A percentile compares a stretch with the other conserved stretches of the same genome.
Conservation (phyloP, 208 protist genomes). For the Angomonas ambiguus region DNA sequence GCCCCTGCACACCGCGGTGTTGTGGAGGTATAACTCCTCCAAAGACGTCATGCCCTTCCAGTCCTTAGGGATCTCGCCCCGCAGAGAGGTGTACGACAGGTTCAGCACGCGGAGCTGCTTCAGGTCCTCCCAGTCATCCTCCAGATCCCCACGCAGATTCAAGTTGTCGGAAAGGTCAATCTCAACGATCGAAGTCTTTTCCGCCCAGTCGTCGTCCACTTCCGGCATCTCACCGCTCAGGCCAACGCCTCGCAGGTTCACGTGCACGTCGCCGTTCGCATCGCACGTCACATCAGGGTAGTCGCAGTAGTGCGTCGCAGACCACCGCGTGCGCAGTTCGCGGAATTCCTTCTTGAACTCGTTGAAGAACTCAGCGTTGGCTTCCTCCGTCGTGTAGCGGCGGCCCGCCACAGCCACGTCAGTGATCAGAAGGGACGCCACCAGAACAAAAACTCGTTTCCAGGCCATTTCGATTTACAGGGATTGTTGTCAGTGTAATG, state of each 20-base stretch:
- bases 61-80: slow-evolving; percentile 7
- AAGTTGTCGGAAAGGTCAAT: slow-evolving; percentile 24
- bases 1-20: slow-evolving; percentile 15
- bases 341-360: slow-evolving; percentile 16
- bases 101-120: slow-evolving; percentile 15
- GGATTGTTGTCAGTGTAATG: background rate
- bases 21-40: slow-evolving; percentile 20
- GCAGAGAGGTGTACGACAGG: slow-evolving; percentile 22
- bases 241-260: slow-evolving; percentile 11
- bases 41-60: slow-evolving; percentile 17
- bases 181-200: slow-evolving; percentile 9
- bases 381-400: background rate
- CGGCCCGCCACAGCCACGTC: too few species aligned
- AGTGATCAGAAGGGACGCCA: slow-evolving; percentile 28
- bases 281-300: slow-evolving; percentile 20
- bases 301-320: slow-evolving; percentile 20
- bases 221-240: slow-evolving; percentile 16
- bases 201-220: slow-evolving; percentile 1
- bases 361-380: slow-evolving; percentile 20
- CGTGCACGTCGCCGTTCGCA: slow-evolving; percentile 18
- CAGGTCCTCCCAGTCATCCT: slow-evolving; percentile 11
- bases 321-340: slow-evolving; percentile 16
- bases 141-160: slow-evolving; percentile 12
- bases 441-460: slow-evolving; percentile 52
- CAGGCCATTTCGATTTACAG: background rate